Base-by-base conservation (phyloP, 2,329 filamentous ascomycete species). In the Tolypocladium capitatum region DNA sequence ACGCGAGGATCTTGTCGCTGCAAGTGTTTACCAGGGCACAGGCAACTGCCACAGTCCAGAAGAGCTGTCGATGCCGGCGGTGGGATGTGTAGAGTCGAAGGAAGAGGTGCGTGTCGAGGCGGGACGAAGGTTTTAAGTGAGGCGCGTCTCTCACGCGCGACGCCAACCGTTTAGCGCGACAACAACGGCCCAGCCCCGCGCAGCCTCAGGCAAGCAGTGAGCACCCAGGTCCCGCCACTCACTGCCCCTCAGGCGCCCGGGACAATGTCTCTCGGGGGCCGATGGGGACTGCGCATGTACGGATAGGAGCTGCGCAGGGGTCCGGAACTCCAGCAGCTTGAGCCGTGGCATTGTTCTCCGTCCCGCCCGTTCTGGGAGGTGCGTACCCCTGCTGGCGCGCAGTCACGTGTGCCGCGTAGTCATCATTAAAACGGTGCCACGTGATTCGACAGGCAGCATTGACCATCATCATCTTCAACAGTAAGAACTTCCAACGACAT, bases 81-180 rank as follows among this genome's bases (percentile, higher is more conserved):
- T 43, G 47, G 52, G 47, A 54, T 51, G 45, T 56, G 52, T 44
- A 50, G 52, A 54, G 49, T 49, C 44, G 48, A 53, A 48, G 45
- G 50, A 46, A 49, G 48, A 50, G 52, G 49, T 49, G 49, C 51
- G 48, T 28, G 35, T 32, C 35, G 43, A 33, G 21, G 48, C 45
- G 46, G 55, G 55, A 49, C 53, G 52, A 53, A 55, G 57, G 55
- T 66, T 64, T 67, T 66, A 67, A 62, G 61, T 59, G 51, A 58
- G 54, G 47, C 62, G 62, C 62, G 62, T 65, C 55, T 57, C 52
- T 45, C 48, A 63, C 31, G 48, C 62, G 62, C 61, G 61, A 59
- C 58, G 55, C 61, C 60, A 60, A 56, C 47, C 40, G 36, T 42
- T 38, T 63, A 64, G 61, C 62, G 61, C 58, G 61, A 55, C 58